phyloP scores from a whole-genome alignment of 2,329 filamentous ascomycete genomes.

The Colletotrichum tabaci region DNA sequence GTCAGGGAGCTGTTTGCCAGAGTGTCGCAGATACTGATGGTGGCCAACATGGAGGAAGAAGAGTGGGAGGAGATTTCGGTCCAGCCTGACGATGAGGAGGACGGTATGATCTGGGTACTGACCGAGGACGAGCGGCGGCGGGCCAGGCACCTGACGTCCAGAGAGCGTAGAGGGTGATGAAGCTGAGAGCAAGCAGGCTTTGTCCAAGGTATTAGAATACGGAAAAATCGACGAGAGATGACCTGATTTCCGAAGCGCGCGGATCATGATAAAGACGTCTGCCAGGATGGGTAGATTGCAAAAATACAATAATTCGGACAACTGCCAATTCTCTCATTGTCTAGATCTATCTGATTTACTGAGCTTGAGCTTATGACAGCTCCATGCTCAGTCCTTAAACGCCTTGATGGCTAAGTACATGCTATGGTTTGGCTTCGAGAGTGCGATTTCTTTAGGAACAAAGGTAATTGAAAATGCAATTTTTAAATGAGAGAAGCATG shows the following conservation, averaged over 20 bases:
- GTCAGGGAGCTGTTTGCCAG: constrained; percentile 83
- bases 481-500: neutral
- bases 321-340: neutral
- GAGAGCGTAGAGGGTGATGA: constrained; percentile 31
- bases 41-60: constrained; percentile 95
- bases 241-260: constrained; percentile 25
- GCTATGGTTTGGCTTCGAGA: neutral
- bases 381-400: too few species aligned
- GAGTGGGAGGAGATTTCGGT: constrained; percentile 85
- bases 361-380: neutral
- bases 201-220: constrained; percentile 4
- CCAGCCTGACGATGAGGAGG: constrained; percentile 61
- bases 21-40: constrained; percentile 85
- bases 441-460: neutral
- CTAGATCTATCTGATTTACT: neutral
- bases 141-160: constrained; percentile 74
- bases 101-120: constrained; percentile 80
- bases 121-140: constrained; percentile 80
- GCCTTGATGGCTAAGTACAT: too few species aligned
- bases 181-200: neutral
- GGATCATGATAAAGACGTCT: constrained; percentile 3
- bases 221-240: constrained; percentile 37
- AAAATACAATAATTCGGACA: neutral
- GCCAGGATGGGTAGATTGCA: neutral
- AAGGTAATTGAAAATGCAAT: neutral